Conservation (phyloP, 805 yeast genomes). For the Grigorovia jiainica region DNA sequence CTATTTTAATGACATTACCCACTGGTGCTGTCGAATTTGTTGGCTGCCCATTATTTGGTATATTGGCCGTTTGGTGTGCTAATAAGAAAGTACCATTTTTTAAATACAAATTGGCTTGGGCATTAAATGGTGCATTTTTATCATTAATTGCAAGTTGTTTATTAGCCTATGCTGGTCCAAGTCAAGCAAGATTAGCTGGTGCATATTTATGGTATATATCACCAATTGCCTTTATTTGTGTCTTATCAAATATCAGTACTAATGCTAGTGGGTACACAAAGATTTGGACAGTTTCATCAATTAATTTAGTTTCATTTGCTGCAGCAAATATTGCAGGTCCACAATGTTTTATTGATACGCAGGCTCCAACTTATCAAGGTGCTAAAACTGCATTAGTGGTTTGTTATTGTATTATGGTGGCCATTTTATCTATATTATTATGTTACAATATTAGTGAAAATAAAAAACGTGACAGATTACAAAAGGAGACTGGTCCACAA, state of each 20-base stretch:
- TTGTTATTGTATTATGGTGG: slow-evolving; percentile 35
- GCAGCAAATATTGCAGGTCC: slow-evolving; percentile 73
- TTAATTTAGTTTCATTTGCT: slow-evolving; percentile 55
- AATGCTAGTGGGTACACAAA: slow-evolving; percentile 69
- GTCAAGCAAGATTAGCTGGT: slow-evolving; percentile 33
- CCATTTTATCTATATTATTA: slow-evolving; percentile 26
- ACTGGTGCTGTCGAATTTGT: slow-evolving; percentile 38
- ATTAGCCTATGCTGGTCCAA: slow-evolving; percentile 34
- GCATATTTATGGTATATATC: slow-evolving; percentile 27
- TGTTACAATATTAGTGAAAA: slow-evolving; percentile 31
- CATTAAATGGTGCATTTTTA: slow-evolving; percentile 26
- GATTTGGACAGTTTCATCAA: slow-evolving; percentile 49
- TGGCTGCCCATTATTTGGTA: slow-evolving; percentile 25
- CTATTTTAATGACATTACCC: slow-evolving; percentile 39
- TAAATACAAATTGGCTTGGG: slow-evolving; percentile 25
- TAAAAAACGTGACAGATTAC: slow-evolving; percentile 31
- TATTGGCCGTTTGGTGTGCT: slow-evolving; percentile 16
- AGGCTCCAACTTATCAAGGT: slow-evolving; percentile 49
- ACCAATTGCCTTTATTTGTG: slow-evolving; percentile 31
- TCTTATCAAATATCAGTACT: slow-evolving; percentile 30
- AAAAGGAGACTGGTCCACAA: slow-evolving; percentile 12
- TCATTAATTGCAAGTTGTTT: slow-evolving; percentile 31
- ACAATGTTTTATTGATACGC: slow-evolving; percentile 48
- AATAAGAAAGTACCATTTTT: slow-evolving; percentile 12
- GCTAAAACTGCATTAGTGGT: slow-evolving; percentile 46